phyloP scores from a whole-genome alignment of 2,329 filamentous ascomycete species.

The Camillea tinctor region DNA sequence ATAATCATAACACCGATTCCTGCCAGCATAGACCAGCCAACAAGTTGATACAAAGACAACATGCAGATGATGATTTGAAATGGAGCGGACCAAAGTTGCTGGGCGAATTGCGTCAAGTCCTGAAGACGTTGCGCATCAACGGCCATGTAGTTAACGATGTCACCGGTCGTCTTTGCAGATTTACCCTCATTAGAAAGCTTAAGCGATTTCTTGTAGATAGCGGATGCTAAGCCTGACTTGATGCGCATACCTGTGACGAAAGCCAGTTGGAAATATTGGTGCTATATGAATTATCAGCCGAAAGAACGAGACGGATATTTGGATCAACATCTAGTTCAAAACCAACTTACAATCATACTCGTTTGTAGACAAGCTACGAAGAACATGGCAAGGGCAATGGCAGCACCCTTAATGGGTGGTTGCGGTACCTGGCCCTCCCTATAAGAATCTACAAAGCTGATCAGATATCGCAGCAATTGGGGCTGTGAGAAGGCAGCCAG shows the following conservation, averaged over 20 bases:
- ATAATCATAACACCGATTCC: conserved; percentile 93
- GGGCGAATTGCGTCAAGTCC: conserved; percentile 91
- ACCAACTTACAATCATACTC: conserved; percentile 60
- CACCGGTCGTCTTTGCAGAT: conserved; percentile 84
- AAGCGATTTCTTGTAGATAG: conserved; percentile 91
- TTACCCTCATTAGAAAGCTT: conserved; percentile 91
- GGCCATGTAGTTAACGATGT: conserved; percentile 99
- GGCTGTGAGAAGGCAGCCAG: conserved; percentile 84
- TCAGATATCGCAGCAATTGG: conserved; percentile 81
- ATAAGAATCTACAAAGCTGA: conserved; percentile 82
- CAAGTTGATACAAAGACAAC: conserved; percentile 91
- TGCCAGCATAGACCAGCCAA: conserved; percentile 92
- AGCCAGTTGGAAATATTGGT: conserved; percentile 95
- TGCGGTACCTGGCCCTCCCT: conserved; percentile 57
- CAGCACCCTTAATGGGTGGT: conserved; percentile 78
- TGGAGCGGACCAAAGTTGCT: conserved; percentile 93
- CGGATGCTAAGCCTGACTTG: conserved; percentile 83
- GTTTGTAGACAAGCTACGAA: conserved; percentile 82
- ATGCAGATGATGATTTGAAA: conserved; percentile 97
- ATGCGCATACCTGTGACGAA: conserved; percentile 97
- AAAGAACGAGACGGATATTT: not conserved
- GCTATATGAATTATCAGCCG: conserved; percentile 39
- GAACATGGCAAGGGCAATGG: conserved; percentile 93
- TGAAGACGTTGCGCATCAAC: conserved; percentile 95
- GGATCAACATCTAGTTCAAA: not conserved